phyloP scores from a whole-genome alignment of 257 asterid species.

The Penstemon newberryi region DNA sequence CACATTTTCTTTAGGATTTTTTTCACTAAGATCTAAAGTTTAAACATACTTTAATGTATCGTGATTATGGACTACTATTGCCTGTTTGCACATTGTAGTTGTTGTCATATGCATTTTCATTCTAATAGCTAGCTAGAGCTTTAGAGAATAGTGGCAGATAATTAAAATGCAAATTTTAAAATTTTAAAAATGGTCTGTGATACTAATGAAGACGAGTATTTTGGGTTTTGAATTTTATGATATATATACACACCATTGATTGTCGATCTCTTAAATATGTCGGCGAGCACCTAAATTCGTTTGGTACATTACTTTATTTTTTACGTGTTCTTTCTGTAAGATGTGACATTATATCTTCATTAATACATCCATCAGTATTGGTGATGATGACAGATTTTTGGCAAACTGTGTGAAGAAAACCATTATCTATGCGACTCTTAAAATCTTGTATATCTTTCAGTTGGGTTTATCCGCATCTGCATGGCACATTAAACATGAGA shows the following conservation, averaged over 20 bases:
- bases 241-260: background rate
- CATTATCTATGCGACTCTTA: background rate
- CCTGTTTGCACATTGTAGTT: too few species aligned
- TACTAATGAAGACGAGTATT: background rate
- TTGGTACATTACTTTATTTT: background rate
- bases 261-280: background rate
- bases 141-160: too few species aligned
- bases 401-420: too few species aligned
- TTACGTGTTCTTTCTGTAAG: background rate
- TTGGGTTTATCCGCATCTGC: constrained; percentile 18
- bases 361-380: constrained; percentile 2
- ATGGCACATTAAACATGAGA: background rate
- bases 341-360: background rate
- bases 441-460: constrained; percentile 5
- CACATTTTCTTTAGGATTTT: too few species aligned
- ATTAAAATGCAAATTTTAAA: too few species aligned
- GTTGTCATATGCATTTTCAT: too few species aligned
- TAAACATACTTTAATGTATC: too few species aligned
- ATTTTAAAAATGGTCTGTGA: background rate
- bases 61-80: too few species aligned
- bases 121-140: too few species aligned
- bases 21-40: too few species aligned
- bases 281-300: background rate
- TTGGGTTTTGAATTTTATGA: too few species aligned
- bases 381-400: background rate